Base-by-base conservation (phyloP, 139 green algal genomes). In the Chlorella sp. region DNA sequence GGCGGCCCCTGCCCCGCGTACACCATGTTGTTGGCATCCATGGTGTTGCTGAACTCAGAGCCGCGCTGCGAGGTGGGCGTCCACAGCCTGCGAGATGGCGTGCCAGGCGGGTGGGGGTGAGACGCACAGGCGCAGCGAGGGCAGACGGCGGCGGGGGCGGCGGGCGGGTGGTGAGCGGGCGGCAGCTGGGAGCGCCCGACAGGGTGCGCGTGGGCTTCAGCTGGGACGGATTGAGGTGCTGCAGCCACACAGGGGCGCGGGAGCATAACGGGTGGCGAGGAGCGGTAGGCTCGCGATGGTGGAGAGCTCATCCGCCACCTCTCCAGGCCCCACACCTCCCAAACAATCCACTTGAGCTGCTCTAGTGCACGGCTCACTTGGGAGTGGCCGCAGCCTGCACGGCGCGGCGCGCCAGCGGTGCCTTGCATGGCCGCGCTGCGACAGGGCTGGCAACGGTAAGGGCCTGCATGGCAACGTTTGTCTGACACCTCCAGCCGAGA, bases 1-100 rank as follows among this genome's bases (percentile, higher is more conserved):
- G 92, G 88, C 60, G 95, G 95, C 5, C 95, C 95, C 88, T 97
- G 95, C 15, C 91, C 92, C 32, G 88, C 91, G 36, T 82, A 90
- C 28, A 96, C 90, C 24, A 80, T 26, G 4, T 73, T 83, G 3
- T 93, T 77, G 1, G 61, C 24, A 2, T 75, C 42, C 57, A 36
- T 42, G 76, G 48, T 75, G 75, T 71, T 79, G 80, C 24, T 30
- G 68, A 89, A 89, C 7, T 89, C 77, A 34, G 88, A 48, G 82
- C 89, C 89, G 86, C 90, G 76, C 71, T 89, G 68, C 22, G 85
- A 90, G 53, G 57, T 42, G 36, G 89, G 89, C 36, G 53, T 92
- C 89, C 89, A 92, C 28, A 90, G 75, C 34, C 40, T 87, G 75
- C 81, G 66, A 4, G 39, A 60, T 24, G 26, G 42, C 24, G 18